A percentile compares a stretch with the other conserved stretches of the same genome.
These are phyloP conservation scores for Teunomyces aglyptinius DNA, from an alignment of 805 yeast genomes.

Conservation along the genomic window DNA sequence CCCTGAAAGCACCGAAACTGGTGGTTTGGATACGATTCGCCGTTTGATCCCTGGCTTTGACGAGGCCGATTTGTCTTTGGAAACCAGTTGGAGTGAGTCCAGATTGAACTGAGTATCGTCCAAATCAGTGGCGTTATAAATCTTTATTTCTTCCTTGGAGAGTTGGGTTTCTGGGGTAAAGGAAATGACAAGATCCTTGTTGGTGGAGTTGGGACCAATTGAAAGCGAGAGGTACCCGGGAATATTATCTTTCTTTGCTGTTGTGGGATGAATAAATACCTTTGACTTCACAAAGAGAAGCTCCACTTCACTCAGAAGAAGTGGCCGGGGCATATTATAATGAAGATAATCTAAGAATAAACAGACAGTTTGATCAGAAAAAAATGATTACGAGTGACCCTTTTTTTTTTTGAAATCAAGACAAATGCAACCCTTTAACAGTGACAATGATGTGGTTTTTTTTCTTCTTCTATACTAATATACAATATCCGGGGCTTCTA, in stretches of 20 bases:
- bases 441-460: background rate
- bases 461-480: background rate
- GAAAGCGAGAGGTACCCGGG: slow-evolving; percentile 73
- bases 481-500: slow-evolving; percentile 19
- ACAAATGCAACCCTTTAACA: background rate
- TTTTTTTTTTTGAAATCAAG: background rate
- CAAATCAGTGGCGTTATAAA: slow-evolving; percentile 52
- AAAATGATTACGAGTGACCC: background rate
- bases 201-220: slow-evolving; percentile 47
- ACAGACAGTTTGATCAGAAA: background rate
- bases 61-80: background rate
- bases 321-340: slow-evolving; percentile 2
- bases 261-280: slow-evolving; percentile 82
- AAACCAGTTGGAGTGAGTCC: slow-evolving; percentile 16
- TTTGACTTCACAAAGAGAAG: slow-evolving; percentile 59
- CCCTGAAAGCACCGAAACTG: slow-evolving; percentile 49
- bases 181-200: slow-evolving; percentile 59
- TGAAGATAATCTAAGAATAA: background rate
- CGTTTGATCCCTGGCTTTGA: background rate
- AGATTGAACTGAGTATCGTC: slow-evolving; percentile 24
- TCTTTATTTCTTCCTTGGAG: slow-evolving; percentile 42
- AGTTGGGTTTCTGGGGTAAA: slow-evolving; percentile 63
- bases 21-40: slow-evolving; percentile 49
- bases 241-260: slow-evolving; percentile 70
- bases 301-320: slow-evolving; percentile 38